These are phyloP conservation scores for Oryza rufipogon DNA, from an alignment of 176 grass and related monocot genomes.

Conservation along the genomic window DNA sequence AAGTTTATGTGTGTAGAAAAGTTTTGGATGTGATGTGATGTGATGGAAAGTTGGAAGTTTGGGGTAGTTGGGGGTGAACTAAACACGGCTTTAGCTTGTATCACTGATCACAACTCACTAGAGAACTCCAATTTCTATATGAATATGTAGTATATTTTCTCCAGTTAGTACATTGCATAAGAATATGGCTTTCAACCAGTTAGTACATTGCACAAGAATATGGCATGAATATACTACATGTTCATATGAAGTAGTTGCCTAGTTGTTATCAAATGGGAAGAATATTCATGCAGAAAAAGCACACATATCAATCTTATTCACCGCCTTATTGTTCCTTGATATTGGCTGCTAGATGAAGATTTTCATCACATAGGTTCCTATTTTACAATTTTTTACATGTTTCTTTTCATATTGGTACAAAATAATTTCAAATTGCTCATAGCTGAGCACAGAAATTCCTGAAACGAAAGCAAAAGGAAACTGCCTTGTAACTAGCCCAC, in stretches of 20 bases:
- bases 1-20: too few species aligned
- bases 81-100: background rate
- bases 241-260: background rate
- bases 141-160: background rate
- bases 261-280: conserved; percentile 3
- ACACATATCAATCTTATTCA: background rate
- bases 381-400: background rate
- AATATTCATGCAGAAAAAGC: too few species aligned
- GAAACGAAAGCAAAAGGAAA: conserved; percentile 12
- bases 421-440: background rate
- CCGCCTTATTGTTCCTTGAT: background rate
- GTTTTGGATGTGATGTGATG: too few species aligned
- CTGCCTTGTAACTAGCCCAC: background rate
- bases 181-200: background rate
- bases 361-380: conserved; percentile 1
- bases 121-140: background rate
- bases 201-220: background rate
- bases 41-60: too few species aligned
- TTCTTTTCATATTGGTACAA: background rate
- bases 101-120: background rate
- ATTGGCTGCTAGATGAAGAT: background rate
- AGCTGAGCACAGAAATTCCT: background rate
- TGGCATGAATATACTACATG: too few species aligned
- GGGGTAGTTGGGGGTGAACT: too few species aligned
- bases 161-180: background rate